Evolutionary conservation across 805 yeast species (phyloP), one percentile per base, ranked within the genome.

Genomic region (fission yeast (Schizosaccharomyces pombe)): DNA sequence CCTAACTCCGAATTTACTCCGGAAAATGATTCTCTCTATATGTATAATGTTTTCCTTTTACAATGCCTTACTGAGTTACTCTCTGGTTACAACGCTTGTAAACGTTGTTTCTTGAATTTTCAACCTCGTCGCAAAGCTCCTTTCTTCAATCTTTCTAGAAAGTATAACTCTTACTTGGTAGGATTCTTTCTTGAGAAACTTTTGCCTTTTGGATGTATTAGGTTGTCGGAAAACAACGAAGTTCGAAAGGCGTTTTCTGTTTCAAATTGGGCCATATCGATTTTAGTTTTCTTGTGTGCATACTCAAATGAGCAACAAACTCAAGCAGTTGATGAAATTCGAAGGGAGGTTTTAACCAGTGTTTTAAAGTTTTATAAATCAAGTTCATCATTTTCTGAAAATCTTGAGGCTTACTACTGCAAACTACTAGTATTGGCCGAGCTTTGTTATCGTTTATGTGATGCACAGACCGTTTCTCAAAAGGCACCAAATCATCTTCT

Each of bases 281-380:
- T 78, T 12, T 68, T 87, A 28, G 68, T 75, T 28, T 78, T 82
- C 0, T 73, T 87, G 54, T 68, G 82, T 8, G 73, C 91, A 0
- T 73, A 82, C 8, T 65, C 76, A 9, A 75, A 73, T 33, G 78
- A 74, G 34, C 62, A 57, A 16, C 59, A 58, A 4, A 55, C 68
- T 14, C 77, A 75, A 47, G 85, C 82, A 61, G 75, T 80, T 0
- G 86, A 82, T 57, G 73, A 85, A 75, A 70, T 77, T 30, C 69
- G 95, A 56, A 80, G 77, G 60, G 82, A 81, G 62, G 75, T 84
- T 1, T 74, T 78, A 24, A 95, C 86, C 58, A 72, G 79, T 0
- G 65, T 85, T 3, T 70, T 76, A 34, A 82, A 78, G 58, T 77
- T 78, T 0, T 62, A 85, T 49, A 76, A 72, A 54, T 85, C 79